Base-by-base conservation (phyloP, 352 stramenopile genomes). In the Pythium rishiriense region DNA sequence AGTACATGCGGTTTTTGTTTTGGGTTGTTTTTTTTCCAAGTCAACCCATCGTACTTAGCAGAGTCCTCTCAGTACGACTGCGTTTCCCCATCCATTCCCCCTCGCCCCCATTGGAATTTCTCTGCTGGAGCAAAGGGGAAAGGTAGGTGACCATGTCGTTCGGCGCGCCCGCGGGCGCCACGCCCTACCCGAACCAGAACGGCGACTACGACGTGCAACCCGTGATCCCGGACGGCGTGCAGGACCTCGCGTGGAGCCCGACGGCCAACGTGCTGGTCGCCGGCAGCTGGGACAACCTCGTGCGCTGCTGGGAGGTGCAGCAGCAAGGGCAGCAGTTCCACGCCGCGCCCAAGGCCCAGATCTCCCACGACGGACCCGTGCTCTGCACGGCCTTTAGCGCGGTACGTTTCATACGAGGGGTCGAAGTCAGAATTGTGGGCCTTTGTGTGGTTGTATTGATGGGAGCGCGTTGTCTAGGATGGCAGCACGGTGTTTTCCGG, bases 401-500 rank as follows among this genome's bases (percentile, higher is more conserved):
- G 42, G 85, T 93, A 56, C 62, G 82, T 70, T 31, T 33, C 11
- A 25, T 17, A 9, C 9, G 33, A 21, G 25, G 31, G 4, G 33
- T 14, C 39, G n/a, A n/a, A n/a, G n/a, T 63, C 37, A 29, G 25
- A 37, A 53, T 48, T 51, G 35, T 43, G 7, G 60, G 31, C 14
- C 25, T 5, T 62, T 51, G 1, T 46, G 9, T 29, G 4, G 28
- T 39, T 39, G 17, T 9, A 39, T 14, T 39, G 10, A 39, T 39
- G 33, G 33, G 33, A 39, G 33, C 4, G 11, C 17, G 31, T 24
- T 22, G 15, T 10, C 24, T 72, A 93, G 85, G 96, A 99, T 76
- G 94, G 94, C n/a, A 91, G 67, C 52, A 88, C 85, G 1, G 91
- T 98, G 39, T 98, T 98, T 66, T 97, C 90, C 1, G 90, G 86